These are phyloP conservation scores for Saxophila tyrrhenica DNA, from an alignment of 495 filamentous ascomycete species.

Conservation along the genomic window DNA sequence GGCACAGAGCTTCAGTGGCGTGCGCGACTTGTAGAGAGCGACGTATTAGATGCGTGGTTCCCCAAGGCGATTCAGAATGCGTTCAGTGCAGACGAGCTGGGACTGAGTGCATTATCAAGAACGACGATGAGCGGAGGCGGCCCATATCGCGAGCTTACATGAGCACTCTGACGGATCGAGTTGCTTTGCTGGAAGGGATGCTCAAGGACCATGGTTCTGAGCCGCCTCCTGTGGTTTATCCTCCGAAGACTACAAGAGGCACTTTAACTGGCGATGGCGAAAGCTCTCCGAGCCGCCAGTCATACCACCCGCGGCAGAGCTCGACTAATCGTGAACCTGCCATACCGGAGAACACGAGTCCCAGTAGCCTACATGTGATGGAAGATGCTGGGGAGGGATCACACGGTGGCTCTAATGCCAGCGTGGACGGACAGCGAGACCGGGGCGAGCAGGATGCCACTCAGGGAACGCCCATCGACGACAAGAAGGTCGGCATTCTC, in stretches of 20 bases:
- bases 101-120: constrained; percentile 43
- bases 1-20: constrained; percentile 29
- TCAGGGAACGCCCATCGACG: constrained; percentile 5
- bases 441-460: background rate
- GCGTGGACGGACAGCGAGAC: constrained; percentile 6
- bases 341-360: constrained; percentile 21
- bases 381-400: constrained; percentile 21
- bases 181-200: constrained; percentile 40
- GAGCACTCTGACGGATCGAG: constrained; percentile 41
- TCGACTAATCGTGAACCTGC: constrained; percentile 3
- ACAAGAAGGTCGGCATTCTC: constrained; percentile 33
- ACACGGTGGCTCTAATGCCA: background rate
- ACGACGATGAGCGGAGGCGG: constrained; percentile 43
- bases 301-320: background rate
- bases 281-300: background rate
- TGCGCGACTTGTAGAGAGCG: constrained; percentile 37
- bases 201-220: constrained; percentile 37
- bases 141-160: constrained; percentile 48
- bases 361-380: constrained; percentile 16
- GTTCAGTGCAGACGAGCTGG: constrained; percentile 42
- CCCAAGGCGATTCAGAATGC: constrained; percentile 39
- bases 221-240: constrained; percentile 40
- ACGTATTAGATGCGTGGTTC: constrained; percentile 46
- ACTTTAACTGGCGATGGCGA: constrained; percentile 12
- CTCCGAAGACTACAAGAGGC: constrained; percentile 36